phyloP scores from a whole-genome alignment of 179 eudicot genomes.

The Kewa caespitosa region DNA sequence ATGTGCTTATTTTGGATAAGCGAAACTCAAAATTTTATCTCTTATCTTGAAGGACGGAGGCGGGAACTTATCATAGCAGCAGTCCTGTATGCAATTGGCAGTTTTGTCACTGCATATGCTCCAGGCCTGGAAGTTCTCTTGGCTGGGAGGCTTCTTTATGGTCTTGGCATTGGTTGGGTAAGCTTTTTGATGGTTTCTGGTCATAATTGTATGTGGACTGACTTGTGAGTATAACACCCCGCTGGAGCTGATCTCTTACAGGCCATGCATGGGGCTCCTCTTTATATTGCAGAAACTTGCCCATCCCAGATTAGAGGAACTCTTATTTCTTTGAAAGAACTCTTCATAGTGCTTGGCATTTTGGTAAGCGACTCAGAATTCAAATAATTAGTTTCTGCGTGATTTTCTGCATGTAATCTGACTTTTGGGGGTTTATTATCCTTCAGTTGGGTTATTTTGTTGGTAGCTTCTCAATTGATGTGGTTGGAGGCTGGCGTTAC shows the following conservation, averaged over 20 bases:
- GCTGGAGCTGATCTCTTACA: conserved; percentile 30
- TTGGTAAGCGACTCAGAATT: conserved; percentile 44
- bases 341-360: conserved; percentile 87
- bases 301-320: conserved; percentile 97
- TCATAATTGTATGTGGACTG: not conserved
- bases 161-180: conserved; percentile 98
- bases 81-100: conserved; percentile 66
- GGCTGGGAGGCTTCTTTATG: conserved; percentile 77
- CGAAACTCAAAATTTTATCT: not conserved
- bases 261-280: conserved; percentile 99
- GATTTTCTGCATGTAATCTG: not conserved
- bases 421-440: conserved; percentile 16
- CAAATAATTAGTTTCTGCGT: too few relatives aligned
- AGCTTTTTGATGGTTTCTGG: conserved; percentile 21
- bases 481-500: conserved; percentile 97
- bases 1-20: conserved; percentile 2
- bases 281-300: conserved; percentile 95
- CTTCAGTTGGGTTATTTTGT: conserved; percentile 83
- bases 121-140: conserved; percentile 70
- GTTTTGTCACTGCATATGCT: conserved; percentile 68
- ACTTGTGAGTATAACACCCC: not conserved
- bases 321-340: conserved; percentile 82
- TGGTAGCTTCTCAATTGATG: conserved; percentile 69
- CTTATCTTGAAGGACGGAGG: conserved; percentile 65
- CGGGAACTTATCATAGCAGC: conserved; percentile 83